A percentile compares a stretch with the other conserved stretches of the same genome.
Evolutionary conservation across 495 filamentous ascomycete genomes (phyloP).

Genomic region (Parachaetomium inaequale): DNA sequence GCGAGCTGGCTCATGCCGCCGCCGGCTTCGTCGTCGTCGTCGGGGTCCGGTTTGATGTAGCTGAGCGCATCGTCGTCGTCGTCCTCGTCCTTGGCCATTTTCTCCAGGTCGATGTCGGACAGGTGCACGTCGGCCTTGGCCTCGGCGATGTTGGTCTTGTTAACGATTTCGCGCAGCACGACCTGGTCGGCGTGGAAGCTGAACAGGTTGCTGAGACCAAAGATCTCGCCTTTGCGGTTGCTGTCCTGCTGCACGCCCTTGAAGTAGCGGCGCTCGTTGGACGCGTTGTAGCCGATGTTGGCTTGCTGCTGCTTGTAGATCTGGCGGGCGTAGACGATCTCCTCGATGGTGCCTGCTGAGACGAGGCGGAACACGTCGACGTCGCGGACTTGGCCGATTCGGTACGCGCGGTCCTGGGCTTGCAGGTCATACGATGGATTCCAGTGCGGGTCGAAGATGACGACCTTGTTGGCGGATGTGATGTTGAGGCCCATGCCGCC

Average conservation of each 20-base stretch:
- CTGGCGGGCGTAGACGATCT: constrained; percentile 94
- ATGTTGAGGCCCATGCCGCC: constrained; percentile 90
- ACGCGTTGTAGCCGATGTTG: constrained; percentile 94
- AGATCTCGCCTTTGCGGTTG: constrained; percentile 83
- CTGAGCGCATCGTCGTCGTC: constrained; percentile 37
- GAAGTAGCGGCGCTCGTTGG: constrained; percentile 90
- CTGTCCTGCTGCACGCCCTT: constrained; percentile 85
- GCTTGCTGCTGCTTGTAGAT: constrained; percentile 99
- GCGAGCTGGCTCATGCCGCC: constrained; percentile 76
- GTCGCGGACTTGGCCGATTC: constrained; percentile 88
- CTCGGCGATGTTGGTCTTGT: constrained; percentile 96
- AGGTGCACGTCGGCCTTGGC: constrained; percentile 80
- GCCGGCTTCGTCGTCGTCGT: constrained; percentile 42
- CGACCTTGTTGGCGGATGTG: constrained; percentile 96
- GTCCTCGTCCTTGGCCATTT: constrained; percentile 54
- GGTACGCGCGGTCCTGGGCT: constrained; percentile 94
- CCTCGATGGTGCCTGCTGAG: constrained; percentile 91
- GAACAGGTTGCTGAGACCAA: constrained; percentile 86
- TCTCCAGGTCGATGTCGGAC: constrained; percentile 65
- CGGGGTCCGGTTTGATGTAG: constrained; percentile 44
- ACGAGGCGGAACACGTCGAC: constrained; percentile 95
- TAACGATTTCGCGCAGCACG: constrained; percentile 86
- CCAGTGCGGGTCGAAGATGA: constrained; percentile 97
- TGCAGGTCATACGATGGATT: constrained; percentile 92
- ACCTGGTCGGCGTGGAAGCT: constrained; percentile 74